phyloP scores from a whole-genome alignment of 1,139 yeast genomes.

The Suhomyces panamericanus region DNA sequence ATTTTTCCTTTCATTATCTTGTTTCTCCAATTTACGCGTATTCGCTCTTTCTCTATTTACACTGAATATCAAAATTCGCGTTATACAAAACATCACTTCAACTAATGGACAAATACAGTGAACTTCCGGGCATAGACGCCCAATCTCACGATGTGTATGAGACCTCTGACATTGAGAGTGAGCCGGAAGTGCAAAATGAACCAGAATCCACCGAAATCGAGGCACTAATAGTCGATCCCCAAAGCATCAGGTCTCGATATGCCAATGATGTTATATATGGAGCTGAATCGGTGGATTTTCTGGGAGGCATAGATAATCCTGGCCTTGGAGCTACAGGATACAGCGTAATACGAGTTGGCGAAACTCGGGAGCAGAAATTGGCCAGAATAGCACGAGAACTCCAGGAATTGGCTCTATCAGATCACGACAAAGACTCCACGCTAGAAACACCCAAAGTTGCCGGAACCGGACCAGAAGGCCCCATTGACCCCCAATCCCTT shows the following conservation, averaged over 20 bases:
- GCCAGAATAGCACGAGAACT: slow-evolving; percentile 48
- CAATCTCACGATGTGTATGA: slow-evolving; percentile 45
- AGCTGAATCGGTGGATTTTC: slow-evolving; percentile 31
- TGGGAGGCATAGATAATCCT: slow-evolving; percentile 30
- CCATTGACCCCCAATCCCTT: neutral
- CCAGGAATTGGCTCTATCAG: slow-evolving; percentile 31
- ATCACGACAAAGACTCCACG: neutral
- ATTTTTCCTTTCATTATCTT: no score
- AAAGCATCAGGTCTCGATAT: slow-evolving; percentile 24
- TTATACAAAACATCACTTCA: neutral
- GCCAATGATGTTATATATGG: slow-evolving; percentile 21
- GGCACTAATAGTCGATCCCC: slow-evolving; percentile 20
- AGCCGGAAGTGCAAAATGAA: slow-evolving; percentile 13
- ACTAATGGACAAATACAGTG: slow-evolving; percentile 23
- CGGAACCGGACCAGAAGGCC: neutral
- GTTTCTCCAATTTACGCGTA: neutral
- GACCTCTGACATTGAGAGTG: slow-evolving; percentile 50
- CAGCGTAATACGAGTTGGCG: slow-evolving; percentile 26
- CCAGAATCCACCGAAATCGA: slow-evolving; percentile 14
- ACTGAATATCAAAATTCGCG: no score
- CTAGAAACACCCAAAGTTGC: neutral
- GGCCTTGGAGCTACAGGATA: slow-evolving; percentile 30
- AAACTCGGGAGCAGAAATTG: slow-evolving; percentile 45
- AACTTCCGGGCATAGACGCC: slow-evolving; percentile 29
- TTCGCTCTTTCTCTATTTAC: neutral